phyloP scores from a whole-genome alignment of 352 stramenopile genomes.

The Phytophthora meadii region DNA sequence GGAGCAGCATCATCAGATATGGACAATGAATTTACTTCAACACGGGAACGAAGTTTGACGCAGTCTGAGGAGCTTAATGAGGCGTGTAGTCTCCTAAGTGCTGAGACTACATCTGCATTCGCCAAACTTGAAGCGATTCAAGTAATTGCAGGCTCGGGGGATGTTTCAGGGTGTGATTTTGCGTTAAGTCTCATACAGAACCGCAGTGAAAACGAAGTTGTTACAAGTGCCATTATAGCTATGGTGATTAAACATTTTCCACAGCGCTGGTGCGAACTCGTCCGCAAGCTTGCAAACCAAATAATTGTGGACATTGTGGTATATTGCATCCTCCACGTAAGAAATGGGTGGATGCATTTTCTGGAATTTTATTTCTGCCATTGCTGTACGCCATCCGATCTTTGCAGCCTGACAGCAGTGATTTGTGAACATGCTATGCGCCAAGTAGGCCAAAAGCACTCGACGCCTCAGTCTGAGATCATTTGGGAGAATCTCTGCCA shows the following conservation, averaged over 20 bases:
- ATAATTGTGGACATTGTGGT: constrained; percentile 74
- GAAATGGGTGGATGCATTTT: constrained; percentile 84
- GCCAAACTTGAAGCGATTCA: constrained; percentile 66
- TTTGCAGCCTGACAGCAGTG: constrained; percentile 47
- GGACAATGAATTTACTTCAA: constrained; percentile 7
- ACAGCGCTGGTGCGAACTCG: constrained; percentile 48
- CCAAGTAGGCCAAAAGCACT: constrained; percentile 31
- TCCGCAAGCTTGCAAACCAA: constrained; percentile 58
- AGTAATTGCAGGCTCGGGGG: constrained; percentile 48
- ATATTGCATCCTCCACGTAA: constrained; percentile 75
- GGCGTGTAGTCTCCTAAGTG: constrained; percentile 60
- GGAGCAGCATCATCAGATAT: constrained; percentile 17
- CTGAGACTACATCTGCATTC: constrained; percentile 47
- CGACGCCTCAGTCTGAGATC: constrained; percentile 39
- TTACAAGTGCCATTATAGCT: constrained; percentile 60
- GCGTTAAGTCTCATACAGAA: constrained; percentile 65
- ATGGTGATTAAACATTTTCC: constrained; percentile 63
- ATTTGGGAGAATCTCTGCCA: constrained; percentile 86
- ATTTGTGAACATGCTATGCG: constrained; percentile 55
- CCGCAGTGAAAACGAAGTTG: constrained; percentile 36
- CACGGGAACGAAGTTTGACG: constrained; percentile 25
- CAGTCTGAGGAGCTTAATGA: constrained; percentile 58
- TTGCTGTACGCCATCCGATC: constrained; percentile 44
- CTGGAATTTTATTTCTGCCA: constrained; percentile 82
- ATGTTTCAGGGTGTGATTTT: constrained; percentile 62